Evolutionary conservation across 176 grass and related monocot genomes (phyloP).

Genomic region (Leersia perrieri): DNA sequence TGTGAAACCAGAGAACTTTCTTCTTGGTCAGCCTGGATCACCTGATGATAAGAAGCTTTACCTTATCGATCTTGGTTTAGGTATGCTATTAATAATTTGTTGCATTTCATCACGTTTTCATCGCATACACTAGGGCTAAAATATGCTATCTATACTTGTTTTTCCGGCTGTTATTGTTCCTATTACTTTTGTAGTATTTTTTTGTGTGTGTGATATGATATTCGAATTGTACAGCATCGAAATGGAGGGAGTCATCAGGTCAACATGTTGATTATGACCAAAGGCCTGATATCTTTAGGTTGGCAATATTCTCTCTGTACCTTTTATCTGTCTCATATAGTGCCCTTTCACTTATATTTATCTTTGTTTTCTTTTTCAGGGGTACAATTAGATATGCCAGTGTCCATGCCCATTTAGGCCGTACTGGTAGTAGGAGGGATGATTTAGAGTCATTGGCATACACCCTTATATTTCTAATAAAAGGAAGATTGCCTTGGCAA

Average conservation of each 20-base stretch:
- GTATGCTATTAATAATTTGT: conserved; percentile 43
- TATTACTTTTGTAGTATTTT: not conserved
- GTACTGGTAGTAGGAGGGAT: conserved; percentile 90
- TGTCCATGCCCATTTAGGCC: conserved; percentile 92
- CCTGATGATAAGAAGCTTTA: conserved; percentile 91
- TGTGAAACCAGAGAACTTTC: conserved; percentile 97
- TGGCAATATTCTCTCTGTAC: conserved; percentile 6
- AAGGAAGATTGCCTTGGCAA: conserved; percentile 96
- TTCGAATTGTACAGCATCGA: conserved; percentile 63
- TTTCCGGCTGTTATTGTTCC: not conserved
- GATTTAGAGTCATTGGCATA: conserved; percentile 95
- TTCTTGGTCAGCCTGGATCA: conserved; percentile 87
- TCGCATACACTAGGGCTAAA: not conserved
- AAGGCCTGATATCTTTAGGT: conserved; percentile 94
- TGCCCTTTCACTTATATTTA: not conserved
- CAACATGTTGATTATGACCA: conserved; percentile 96
- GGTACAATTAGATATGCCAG: conserved; percentile 97
- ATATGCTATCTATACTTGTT: not conserved
- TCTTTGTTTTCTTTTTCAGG: conserved; percentile 48
- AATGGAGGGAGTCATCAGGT: conserved; percentile 67
- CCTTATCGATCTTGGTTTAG: conserved; percentile 98
- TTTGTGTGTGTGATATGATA: conserved; percentile 19
- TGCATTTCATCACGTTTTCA: not conserved
- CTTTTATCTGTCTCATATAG: conserved; percentile 19
- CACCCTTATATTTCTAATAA: conserved; percentile 87